Evolutionary conservation across 805 yeast genomes (phyloP), one percentile per base, ranked within the genome.

Genomic region (Lipomyces starkeyi): DNA sequence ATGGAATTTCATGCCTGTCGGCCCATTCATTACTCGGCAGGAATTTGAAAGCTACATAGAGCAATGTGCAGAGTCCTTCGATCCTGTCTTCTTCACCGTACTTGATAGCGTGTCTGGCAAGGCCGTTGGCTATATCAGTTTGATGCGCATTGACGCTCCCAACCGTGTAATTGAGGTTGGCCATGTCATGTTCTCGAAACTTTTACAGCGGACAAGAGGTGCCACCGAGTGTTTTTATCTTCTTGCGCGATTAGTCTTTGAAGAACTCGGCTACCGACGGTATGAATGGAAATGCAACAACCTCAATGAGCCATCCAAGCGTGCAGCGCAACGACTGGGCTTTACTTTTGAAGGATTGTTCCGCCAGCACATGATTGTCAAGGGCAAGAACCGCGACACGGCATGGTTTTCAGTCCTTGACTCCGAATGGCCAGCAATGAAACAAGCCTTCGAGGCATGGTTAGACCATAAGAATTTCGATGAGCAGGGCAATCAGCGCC

Each of bases 291-390:
- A 43, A n/a, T 43, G 49, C 49, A 43, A 43, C 49, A 43, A 43
- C 20, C 49, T 43, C 49, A 43, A 43, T n/a, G 49, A 43, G 6
- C 49, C 49, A 43, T 43, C 49, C 49, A 43, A 43, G 49, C 49
- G 13, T n/a, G 49, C 49, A n/a, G 49, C 49, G 5, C 49, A 17
- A 43, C 13, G 49, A 43, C 49, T 43, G 49, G 49, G 49, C 8
- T 43, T 17, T 6, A 43, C 49, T 4, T 43, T 43, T 43, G 49
- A 43, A 43, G 49, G 49, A 17, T 17, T 43, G 22, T 43, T 43
- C 49, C 49, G 49, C 14, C 49, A 43, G 11, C 49, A 43, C 14
- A 43, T 43, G 49, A 43, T 43, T 43, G 22, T 43, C 49, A 43
- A 43, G 9, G 49, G 49, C 22, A 17, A n/a, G 49, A 43, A 43